Conservation (phyloP, 805 yeast species). For the Saccharomyces paradoxus region DNA sequence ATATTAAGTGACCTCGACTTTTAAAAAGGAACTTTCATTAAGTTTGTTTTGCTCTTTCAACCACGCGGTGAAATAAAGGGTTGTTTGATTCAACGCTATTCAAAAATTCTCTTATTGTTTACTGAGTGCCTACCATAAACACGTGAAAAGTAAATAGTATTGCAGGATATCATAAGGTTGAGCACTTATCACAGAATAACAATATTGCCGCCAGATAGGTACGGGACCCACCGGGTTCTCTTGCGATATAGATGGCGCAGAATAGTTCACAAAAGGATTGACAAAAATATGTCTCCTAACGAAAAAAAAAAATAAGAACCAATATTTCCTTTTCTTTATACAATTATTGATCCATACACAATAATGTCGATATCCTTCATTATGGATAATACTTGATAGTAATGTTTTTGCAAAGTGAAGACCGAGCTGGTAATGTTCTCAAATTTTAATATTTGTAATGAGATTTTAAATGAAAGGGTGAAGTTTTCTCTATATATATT, state of each 20-base stretch:
- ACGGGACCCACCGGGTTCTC: constrained; percentile 3
- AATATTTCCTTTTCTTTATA: constrained; percentile 64
- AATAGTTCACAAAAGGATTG: constrained; percentile 20
- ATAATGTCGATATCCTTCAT: constrained; percentile 69
- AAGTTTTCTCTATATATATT: background rate
- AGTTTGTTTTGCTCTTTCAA: constrained; percentile 30
- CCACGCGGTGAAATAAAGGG: constrained; percentile 22
- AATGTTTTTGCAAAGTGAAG: constrained; percentile 1
- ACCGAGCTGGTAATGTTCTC: constrained; percentile 40
- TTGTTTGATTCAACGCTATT: constrained; percentile 35
- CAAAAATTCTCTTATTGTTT: constrained; percentile 69
- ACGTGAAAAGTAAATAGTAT: constrained; percentile 47
- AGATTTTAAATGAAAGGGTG: background rate
- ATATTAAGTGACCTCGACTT: constrained; percentile 27
- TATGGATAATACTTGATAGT: constrained; percentile 50
- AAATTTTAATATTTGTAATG: constrained; percentile 42
- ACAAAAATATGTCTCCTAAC: constrained; percentile 29
- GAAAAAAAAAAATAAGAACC: constrained; percentile 42
- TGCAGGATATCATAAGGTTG: constrained; percentile 48
- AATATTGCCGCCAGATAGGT: constrained; percentile 39
- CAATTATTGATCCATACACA: constrained; percentile 67
- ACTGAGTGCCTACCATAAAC: constrained; percentile 44
- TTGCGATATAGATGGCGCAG: constrained; percentile 18
- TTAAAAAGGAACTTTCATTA: constrained; percentile 25
- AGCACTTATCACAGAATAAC: constrained; percentile 40